Base-by-base conservation (phyloP, 768 basidiomycete species). In the Wakefieldia striispora region DNA sequence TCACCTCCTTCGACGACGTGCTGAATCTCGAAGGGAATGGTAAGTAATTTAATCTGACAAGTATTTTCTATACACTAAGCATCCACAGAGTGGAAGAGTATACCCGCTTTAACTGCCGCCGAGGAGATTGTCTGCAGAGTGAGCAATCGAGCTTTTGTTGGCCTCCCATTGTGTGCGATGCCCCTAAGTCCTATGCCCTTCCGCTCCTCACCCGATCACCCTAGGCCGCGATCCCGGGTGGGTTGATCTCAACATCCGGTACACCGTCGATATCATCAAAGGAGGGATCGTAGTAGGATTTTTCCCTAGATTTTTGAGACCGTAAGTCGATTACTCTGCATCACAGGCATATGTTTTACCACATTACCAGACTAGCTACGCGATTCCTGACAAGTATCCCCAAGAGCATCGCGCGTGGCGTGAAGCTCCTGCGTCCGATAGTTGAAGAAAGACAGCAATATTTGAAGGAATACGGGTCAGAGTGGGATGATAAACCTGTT, bases 121-220 rank as follows among this genome's bases (percentile, higher is more conserved):
- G 65, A 60, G 49, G 51, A 66, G 24, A 60, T 80, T n/a, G 62
- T 80, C 6, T 66, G 69, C 26, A 70, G 75, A 27, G 62, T 68
- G 3, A 72, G 62, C 43, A 78, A 76, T 51, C 70, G 81, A 11
- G 45, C 74, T 6, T 76, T 81, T 50, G 72, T 80, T 16, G 80
- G 78, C 0, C 58, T 70, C 21, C 75, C 76, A 4, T 34, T 75
- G 3, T 80, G 79, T 77, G 37, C 36, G 35, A 27, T 12, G 33
- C 2, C 16, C 12, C 19, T 21, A 19, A 43, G 6, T 20, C 37
- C 39, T 12, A 17, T 21, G 21, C 39, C 31, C 23, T 36, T 6
- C 34, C 17, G 3, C 26, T 13, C 23, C 27, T 12, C 4, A 38
- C n/a, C 9, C 46, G 10, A 7, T 26, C n/a, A 23, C 20, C 35